Conservation (phyloP, 306 rosid species). For the Erythrophleum fordii region DNA sequence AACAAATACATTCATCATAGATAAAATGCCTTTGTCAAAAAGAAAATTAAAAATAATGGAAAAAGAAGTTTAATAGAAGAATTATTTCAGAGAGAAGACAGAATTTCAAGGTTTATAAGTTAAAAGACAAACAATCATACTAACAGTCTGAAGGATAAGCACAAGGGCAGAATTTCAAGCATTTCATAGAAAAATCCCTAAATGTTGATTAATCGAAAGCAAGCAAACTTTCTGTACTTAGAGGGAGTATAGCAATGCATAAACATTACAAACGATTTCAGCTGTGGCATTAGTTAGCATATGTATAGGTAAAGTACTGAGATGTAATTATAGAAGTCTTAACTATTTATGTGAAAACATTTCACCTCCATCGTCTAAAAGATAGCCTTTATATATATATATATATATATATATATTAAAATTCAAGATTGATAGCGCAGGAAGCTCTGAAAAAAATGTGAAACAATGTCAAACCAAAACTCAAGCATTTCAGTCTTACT, state of each 20-base stretch:
- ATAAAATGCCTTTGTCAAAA: background rate
- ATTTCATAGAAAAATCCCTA: background rate
- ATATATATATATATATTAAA: too few relatives aligned
- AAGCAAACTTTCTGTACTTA: background rate
- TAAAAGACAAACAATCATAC: background rate
- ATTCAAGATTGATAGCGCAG: too few relatives aligned
- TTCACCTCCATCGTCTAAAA: too few relatives aligned
- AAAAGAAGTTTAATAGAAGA: background rate
- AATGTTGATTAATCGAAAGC: background rate
- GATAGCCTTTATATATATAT: too few relatives aligned
- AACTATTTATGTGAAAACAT: too few relatives aligned
- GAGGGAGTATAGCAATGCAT: background rate
- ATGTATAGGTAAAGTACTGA: too few relatives aligned
- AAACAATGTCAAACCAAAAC: too few relatives aligned
- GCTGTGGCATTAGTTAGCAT: too few relatives aligned
- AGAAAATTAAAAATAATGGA: background rate
- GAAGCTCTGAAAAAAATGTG: too few relatives aligned
- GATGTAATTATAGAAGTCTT: too few relatives aligned
- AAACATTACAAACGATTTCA: background rate
- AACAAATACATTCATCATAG: slow-evolving; percentile 6
- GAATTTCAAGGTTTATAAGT: background rate
- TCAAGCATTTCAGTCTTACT: too few relatives aligned
- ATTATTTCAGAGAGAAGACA: background rate
- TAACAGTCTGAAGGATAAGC: background rate
- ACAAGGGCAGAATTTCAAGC: background rate